Base-by-base conservation (phyloP, 768 basidiomycete species). In the Hebeloma cylindrosporum region DNA sequence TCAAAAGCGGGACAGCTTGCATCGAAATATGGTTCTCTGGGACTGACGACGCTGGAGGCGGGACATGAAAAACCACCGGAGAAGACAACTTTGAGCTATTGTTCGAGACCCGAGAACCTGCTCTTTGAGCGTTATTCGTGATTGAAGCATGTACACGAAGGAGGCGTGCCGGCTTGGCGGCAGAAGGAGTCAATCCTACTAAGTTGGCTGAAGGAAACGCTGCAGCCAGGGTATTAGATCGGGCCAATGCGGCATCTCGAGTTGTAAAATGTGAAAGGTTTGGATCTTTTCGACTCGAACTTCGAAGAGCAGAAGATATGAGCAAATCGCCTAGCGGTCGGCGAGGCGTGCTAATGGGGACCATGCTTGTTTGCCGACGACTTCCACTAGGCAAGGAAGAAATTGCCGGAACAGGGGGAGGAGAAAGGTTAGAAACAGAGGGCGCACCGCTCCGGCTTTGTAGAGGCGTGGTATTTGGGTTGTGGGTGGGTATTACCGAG, bases 81-180 rank as follows among this genome's bases (percentile, higher is more conserved):
- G n/a, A n/a, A n/a, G n/a, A n/a, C n/a, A n/a, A n/a, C n/a, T n/a
- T n/a, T n/a, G n/a, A n/a, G n/a, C n/a, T n/a, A n/a, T n/a, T n/a
- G n/a, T n/a, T n/a, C n/a, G n/a, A n/a, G n/a, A n/a, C n/a, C n/a
- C n/a, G n/a, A n/a, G n/a, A n/a, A n/a, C n/a, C n/a, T n/a, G n/a
- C n/a, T n/a, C n/a, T n/a, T n/a, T n/a, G n/a, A n/a, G n/a, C n/a
- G n/a, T n/a, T n/a, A 16, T 21, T 44, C 4, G 35, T 17, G 8
- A 47, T 27, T 18, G 45, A 38, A 29, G 35, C 28, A 3, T 50
- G 45, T 2, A 41, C 33, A 10, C 42, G 53, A 38, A 55, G 54
- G 10, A 57, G 40, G 20, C 52, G 47, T 18, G 57, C 54, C 5
- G 60, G 48, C 20, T 48, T 44, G 20, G 47, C 25, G 13, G 51